phyloP scores from a whole-genome alignment of 352 stramenopile genomes.

The Aphanomyces astaci region DNA sequence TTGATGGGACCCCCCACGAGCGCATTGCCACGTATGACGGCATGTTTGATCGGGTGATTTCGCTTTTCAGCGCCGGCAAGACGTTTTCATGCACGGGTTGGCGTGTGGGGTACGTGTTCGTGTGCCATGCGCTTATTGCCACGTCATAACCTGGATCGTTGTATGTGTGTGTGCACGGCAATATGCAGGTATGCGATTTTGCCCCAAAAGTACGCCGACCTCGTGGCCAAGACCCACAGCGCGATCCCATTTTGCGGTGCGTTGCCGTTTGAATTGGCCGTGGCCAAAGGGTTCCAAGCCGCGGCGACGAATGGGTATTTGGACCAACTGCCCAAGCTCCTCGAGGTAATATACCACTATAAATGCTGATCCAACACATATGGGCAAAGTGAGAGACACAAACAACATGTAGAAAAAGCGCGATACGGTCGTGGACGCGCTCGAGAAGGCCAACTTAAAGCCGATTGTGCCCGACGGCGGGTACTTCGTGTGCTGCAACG shows the following conservation, averaged over 20 bases:
- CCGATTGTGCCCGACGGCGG: conserved; percentile 89
- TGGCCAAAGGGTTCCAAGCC: conserved; percentile 81
- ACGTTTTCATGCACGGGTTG: conserved; percentile 90
- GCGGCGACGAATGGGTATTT: conserved; percentile 85
- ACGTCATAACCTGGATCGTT: too few relatives aligned
- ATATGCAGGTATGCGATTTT: conserved; percentile 51
- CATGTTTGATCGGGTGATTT: conserved; percentile 82
- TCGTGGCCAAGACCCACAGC: conserved; percentile 74
- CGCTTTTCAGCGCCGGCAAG: conserved; percentile 87
- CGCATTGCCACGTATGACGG: conserved; percentile 74
- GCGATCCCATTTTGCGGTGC: conserved; percentile 90
- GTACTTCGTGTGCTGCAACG: conserved; percentile 93
- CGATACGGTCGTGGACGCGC: conserved; percentile 70
- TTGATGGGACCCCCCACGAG: conserved; percentile 64
- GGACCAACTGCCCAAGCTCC: conserved; percentile 53
- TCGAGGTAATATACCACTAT: conserved; percentile 33
- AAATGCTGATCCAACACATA: too few relatives aligned
- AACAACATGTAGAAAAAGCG: conserved; percentile 67
- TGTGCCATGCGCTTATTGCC: conserved; percentile 37
- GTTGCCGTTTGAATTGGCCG: conserved; percentile 90
- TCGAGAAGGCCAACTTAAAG: conserved; percentile 76
- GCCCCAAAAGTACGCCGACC: conserved; percentile 41
- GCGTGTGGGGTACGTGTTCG: conserved; percentile 88
- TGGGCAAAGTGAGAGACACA: too few relatives aligned
- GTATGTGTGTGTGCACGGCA: too few relatives aligned